Evolutionary conservation across 495 filamentous ascomycete genomes (phyloP).

Genomic region (Cladorrhinum samala): DNA sequence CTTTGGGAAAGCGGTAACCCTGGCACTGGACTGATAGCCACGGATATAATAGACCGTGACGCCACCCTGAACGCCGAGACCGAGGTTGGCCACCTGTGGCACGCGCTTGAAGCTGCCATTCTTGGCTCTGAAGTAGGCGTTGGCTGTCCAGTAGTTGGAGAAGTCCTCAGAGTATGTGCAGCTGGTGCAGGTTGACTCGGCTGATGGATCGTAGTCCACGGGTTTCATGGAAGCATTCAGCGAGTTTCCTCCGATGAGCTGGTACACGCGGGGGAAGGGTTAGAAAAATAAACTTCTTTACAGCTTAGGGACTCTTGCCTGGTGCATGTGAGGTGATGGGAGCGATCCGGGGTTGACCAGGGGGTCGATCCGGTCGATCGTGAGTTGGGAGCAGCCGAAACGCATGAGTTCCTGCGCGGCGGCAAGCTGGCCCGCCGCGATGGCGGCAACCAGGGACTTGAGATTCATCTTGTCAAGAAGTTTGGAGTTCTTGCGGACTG

Average conservation of each 20-base stretch:
- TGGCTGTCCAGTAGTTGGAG: conserved; percentile 39
- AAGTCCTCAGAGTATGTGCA: conserved; percentile 25
- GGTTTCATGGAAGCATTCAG: conserved; percentile 43
- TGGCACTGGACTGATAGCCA: conserved; percentile 15
- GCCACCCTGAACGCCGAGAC: conserved; percentile 34
- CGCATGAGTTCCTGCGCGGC: conserved; percentile 37
- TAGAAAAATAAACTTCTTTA: too few relatives aligned
- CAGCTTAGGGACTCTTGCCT: too few relatives aligned
- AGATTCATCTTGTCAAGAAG: conserved; percentile 12
- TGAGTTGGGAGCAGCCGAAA: conserved; percentile 42
- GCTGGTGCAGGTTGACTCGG: conserved; percentile 24
- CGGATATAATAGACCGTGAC: conserved; percentile 41
- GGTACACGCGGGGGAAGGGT: conserved; percentile 43
- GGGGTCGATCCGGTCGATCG: conserved; percentile 40
- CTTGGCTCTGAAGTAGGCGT: conserved; percentile 41
- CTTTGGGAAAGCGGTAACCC: conserved; percentile 39
- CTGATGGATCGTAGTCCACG: conserved; percentile 25
- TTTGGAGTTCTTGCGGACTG: too few relatives aligned
- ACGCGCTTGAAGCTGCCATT: conserved; percentile 42
- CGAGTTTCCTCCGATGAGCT: conserved; percentile 45
- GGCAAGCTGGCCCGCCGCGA: conserved; percentile 14
- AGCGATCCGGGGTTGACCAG: conserved; percentile 34
- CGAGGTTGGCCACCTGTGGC: conserved; percentile 34
- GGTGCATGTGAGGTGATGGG: conserved; percentile 42
- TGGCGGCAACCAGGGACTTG: conserved; percentile 10